Percentiles rank a stretch among this genome's conserved stretches.
Conservation (phyloP, 2,329 filamentous ascomycete genomes). For the Rhexocercosporidium sp. region DNA sequence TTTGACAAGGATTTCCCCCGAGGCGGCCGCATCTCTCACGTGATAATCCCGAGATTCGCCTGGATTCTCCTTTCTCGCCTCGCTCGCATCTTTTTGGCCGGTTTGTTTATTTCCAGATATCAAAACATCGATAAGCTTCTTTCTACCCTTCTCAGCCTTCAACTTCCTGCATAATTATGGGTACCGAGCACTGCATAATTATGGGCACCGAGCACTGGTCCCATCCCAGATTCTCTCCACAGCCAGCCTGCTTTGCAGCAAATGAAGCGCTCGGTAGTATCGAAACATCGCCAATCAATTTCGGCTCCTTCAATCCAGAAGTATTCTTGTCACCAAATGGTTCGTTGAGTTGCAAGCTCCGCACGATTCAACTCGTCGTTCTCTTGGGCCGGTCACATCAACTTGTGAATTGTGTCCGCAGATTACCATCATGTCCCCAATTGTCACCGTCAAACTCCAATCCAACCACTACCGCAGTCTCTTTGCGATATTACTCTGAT, state of each 20-base stretch:
- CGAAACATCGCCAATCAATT: constrained; percentile 40
- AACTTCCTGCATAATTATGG: constrained; percentile 32
- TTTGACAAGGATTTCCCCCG: constrained; percentile 6
- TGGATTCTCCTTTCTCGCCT: too few species aligned
- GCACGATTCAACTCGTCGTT: constrained; percentile 37
- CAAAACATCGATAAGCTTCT: neutral
- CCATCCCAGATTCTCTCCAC: constrained; percentile 22
- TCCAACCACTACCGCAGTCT: constrained; percentile 45
- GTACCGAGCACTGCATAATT: constrained; percentile 29
- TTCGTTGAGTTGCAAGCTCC: constrained; percentile 32
- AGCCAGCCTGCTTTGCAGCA: constrained; percentile 18
- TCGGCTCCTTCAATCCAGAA: constrained; percentile 36
- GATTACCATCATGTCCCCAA: constrained; percentile 44
- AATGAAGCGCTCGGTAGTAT: constrained; percentile 30
- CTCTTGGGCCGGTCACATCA: constrained; percentile 41
- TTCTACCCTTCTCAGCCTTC: constrained; percentile 31
- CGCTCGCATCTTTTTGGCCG: too few species aligned
- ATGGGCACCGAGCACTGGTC: constrained; percentile 26
- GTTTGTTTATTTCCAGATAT: neutral
- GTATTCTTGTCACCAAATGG: constrained; percentile 31
- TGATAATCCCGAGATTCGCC: neutral
- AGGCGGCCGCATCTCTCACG: neutral
- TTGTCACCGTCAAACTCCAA: constrained; percentile 17
- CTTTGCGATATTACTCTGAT: constrained; percentile 40
- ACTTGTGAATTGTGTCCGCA: constrained; percentile 36